These are phyloP conservation scores for Colletotrichum tanaceti DNA, from an alignment of 2,329 filamentous ascomycete genomes.

Conservation along the genomic window DNA sequence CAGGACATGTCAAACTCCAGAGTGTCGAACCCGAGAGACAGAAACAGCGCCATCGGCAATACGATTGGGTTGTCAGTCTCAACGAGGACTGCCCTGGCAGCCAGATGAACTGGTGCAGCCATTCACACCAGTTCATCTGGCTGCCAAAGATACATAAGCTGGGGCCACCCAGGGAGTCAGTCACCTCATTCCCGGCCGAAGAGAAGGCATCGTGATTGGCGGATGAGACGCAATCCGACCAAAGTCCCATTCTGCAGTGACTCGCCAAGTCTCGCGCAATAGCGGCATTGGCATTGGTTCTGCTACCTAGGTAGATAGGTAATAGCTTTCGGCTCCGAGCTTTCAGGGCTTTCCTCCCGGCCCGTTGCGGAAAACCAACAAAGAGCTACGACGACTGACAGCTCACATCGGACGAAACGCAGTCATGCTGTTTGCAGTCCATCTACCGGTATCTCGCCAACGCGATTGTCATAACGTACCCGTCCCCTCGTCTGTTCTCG, in stretches of 20 bases:
- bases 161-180: slow-evolving; percentile 5
- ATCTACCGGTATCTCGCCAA: slow-evolving; percentile 13
- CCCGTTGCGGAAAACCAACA: background rate
- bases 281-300: slow-evolving; percentile 12
- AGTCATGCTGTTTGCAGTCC: slow-evolving; percentile 14
- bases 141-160: slow-evolving; percentile 25
- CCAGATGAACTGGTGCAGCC: too few relatives aligned
- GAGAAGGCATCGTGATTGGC: slow-evolving; percentile 18
- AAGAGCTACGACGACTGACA: background rate
- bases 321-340: slow-evolving; percentile 7
- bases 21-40: background rate
- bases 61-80: slow-evolving; percentile 4
- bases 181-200: background rate
- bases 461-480: background rate
- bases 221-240: slow-evolving; percentile 3
- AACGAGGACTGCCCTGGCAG: slow-evolving; percentile 16
- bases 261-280: slow-evolving; percentile 37
- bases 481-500: background rate
- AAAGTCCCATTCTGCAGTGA: slow-evolving; percentile 19
- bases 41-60: slow-evolving; percentile 22
- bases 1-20: background rate
- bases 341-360: background rate
- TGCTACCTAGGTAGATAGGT: too few relatives aligned
- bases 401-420: slow-evolving; percentile 22
- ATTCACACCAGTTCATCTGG: slow-evolving; percentile 10